A percentile compares a stretch with the other conserved stretches of the same genome.
These are phyloP conservation scores for Tetrahymena elliotti DNA, from an alignment of 73 alveolate species.

Conservation along the genomic window DNA sequence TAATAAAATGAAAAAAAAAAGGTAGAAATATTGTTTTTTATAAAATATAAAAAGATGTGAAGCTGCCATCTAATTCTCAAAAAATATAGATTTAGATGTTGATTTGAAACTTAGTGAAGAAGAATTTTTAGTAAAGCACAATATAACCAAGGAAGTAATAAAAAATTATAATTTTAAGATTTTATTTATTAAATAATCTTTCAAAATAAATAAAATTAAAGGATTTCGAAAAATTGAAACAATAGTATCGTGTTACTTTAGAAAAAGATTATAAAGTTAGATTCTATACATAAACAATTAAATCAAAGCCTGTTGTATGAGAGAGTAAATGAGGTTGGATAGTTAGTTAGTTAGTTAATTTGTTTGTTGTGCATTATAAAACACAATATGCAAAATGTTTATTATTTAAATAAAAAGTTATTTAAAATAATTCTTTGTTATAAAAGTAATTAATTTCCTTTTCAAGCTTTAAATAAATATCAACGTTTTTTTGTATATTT, in stretches of 20 bases:
- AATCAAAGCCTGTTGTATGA: background rate
- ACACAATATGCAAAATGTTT: background rate
- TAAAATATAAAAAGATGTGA: background rate
- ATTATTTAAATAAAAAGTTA: too few species aligned
- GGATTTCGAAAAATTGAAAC: background rate
- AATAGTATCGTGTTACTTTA: background rate
- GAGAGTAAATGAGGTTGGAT: background rate
- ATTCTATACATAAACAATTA: background rate
- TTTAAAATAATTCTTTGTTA: background rate
- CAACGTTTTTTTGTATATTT: background rate
- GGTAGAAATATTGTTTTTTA: background rate
- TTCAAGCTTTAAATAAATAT: background rate
- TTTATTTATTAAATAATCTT: background rate
- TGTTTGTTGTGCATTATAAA: background rate
- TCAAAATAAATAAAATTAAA: background rate
- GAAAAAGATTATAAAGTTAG: background rate
- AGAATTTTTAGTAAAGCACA: background rate
- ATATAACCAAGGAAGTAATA: background rate
- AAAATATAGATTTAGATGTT: background rate
- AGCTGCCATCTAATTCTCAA: background rate
- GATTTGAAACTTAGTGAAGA: background rate
- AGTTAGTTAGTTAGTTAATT: background rate
- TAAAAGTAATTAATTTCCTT: too few species aligned
- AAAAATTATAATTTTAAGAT: background rate
- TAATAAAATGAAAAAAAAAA: background rate